Evolutionary conservation across 805 yeast genomes (phyloP).

Genomic region (Zygosaccharomyces siamensis): DNA sequence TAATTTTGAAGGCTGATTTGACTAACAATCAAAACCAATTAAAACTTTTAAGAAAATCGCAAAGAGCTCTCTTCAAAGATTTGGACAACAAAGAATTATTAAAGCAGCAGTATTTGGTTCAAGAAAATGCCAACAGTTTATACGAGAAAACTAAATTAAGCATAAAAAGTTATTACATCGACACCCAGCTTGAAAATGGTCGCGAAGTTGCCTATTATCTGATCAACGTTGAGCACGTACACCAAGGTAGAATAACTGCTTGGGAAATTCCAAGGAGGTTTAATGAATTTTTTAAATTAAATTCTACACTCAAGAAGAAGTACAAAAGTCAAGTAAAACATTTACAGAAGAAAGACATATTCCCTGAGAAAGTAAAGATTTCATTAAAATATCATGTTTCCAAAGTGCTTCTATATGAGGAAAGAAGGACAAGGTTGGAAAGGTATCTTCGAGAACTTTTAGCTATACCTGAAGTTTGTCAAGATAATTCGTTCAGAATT

Average conservation of each 20-base stretch:
- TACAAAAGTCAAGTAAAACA: conserved; percentile 45
- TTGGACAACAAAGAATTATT: conserved; percentile 68
- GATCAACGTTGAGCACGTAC: conserved; percentile 63
- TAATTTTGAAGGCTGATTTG: conserved; percentile 75
- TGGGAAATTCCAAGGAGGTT: conserved; percentile 92
- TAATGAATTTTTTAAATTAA: conserved; percentile 72
- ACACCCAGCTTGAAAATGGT: conserved; percentile 43
- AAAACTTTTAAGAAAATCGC: conserved; percentile 63
- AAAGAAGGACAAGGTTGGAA: conserved; percentile 58
- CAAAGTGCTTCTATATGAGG: conserved; percentile 55
- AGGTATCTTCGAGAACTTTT: conserved; percentile 55
- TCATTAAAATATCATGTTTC: conserved; percentile 62
- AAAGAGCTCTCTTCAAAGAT: conserved; percentile 61
- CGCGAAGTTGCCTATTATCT: conserved; percentile 65
- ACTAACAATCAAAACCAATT: conserved; percentile 71
- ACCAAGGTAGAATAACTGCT: conserved; percentile 53
- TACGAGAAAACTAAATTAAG: conserved; percentile 58
- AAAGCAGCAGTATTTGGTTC: conserved; percentile 75
- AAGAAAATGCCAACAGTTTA: conserved; percentile 73
- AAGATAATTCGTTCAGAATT: conserved; percentile 63
- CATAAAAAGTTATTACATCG: conserved; percentile 47
- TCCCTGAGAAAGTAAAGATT: conserved; percentile 48
- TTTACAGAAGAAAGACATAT: conserved; percentile 43
- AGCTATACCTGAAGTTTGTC: conserved; percentile 63
- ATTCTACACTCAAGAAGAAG: conserved; percentile 53